A percentile compares a stretch with the other conserved stretches of the same genome.
Evolutionary conservation across 805 yeast genomes (phyloP).

Genomic region (Schizosaccharomyces lindneri): DNA sequence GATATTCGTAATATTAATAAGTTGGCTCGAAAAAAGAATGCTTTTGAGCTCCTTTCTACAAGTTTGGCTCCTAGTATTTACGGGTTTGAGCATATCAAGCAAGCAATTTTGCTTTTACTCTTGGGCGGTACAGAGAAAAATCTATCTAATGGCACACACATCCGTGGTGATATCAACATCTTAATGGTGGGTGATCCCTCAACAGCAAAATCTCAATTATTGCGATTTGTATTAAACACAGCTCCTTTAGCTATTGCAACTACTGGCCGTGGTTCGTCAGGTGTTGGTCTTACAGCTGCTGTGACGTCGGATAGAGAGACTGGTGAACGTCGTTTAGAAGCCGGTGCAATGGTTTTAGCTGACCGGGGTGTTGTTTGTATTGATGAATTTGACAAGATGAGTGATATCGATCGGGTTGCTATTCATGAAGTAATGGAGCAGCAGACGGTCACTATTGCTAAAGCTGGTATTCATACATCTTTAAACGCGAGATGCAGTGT

Average conservation of each 20-base stretch:
- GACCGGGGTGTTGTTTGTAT: constrained; percentile 95
- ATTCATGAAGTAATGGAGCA: constrained; percentile 99
- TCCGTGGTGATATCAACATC: constrained; percentile 91
- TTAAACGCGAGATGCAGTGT: constrained; percentile 91
- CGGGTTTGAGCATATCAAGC: constrained; percentile 76
- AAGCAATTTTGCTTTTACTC: constrained; percentile 72
- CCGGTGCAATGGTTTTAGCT: constrained; percentile 98
- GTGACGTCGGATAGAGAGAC: constrained; percentile 91
- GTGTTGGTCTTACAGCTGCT: constrained; percentile 98
- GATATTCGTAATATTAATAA: constrained; percentile 73
- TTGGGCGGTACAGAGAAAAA: constrained; percentile 89
- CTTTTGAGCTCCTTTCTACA: constrained; percentile 56
- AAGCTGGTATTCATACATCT: constrained; percentile 93
- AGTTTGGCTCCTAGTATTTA: constrained; percentile 90
- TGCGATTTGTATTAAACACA: constrained; percentile 80
- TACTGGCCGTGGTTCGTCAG: constrained; percentile 98
- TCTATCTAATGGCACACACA: constrained; percentile 79
- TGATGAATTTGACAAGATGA: constrained; percentile 97
- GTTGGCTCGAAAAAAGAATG: constrained; percentile 40
- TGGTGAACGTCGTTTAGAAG: constrained; percentile 87
- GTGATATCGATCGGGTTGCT: constrained; percentile 87
- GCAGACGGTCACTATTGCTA: constrained; percentile 92
- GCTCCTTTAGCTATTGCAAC: constrained; percentile 92
- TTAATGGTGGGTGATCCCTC: constrained; percentile 98
- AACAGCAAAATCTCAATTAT: constrained; percentile 89